Conservation (phyloP, 805 yeast species). For the Lipomyces spencermartinsiae region DNA sequence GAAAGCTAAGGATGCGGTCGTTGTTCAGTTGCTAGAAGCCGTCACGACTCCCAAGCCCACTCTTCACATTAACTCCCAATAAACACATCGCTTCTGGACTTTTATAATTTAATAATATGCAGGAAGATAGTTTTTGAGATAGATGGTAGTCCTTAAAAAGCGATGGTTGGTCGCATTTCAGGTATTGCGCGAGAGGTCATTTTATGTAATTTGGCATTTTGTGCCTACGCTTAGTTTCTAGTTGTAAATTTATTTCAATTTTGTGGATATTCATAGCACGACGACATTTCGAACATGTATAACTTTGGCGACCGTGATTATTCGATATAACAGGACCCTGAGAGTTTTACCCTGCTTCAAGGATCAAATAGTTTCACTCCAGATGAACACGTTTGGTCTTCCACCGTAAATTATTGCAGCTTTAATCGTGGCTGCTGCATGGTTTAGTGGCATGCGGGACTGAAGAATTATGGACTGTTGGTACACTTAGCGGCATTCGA, state of each 20-base stretch:
- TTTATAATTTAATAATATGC: neutral
- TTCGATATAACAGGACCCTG: too few relatives aligned
- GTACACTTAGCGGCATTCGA: too few relatives aligned
- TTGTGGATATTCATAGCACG: neutral
- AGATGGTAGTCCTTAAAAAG: neutral
- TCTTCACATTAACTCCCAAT: conserved; percentile 75
- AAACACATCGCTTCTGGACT: conserved; percentile 4
- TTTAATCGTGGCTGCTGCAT: too few relatives aligned
- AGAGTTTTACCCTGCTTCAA: too few relatives aligned
- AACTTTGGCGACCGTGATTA: too few relatives aligned
- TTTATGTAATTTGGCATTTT: conserved; percentile 3
- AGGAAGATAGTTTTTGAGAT: neutral
- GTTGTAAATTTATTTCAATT: neutral
- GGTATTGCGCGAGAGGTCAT: neutral
- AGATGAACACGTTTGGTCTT: too few relatives aligned
- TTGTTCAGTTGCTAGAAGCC: conserved; percentile 77
- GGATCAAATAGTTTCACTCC: too few relatives aligned
- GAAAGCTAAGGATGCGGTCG: conserved; percentile 69
- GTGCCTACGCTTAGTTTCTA: neutral
- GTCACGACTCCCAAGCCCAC: conserved; percentile 81
- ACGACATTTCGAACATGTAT: too few relatives aligned
- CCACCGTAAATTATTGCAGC: too few relatives aligned
- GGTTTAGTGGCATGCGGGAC: too few relatives aligned
- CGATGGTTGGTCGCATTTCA: neutral
- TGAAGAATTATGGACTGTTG: neutral